A percentile compares a stretch with the other conserved stretches of the same genome.
Conservation (phyloP, 768 basidiomycete species). For the Kondoa malvinella region DNA sequence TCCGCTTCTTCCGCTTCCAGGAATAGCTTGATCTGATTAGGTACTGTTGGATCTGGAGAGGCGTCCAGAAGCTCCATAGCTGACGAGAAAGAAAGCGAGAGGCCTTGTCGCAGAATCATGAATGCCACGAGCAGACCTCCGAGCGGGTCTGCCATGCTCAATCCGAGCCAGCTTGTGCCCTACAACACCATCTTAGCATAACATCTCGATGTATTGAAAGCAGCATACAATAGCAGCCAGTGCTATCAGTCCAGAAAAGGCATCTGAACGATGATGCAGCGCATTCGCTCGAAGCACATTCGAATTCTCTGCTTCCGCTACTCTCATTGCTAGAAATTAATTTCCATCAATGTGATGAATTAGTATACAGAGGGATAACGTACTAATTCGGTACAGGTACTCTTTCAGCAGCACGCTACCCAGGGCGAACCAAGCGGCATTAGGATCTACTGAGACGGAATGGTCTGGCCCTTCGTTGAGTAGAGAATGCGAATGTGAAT, state of each 20-base stretch:
- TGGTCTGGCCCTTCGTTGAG: conserved; percentile 34
- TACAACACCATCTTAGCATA: background rate
- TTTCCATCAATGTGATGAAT: background rate
- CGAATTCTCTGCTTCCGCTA: conserved; percentile 77
- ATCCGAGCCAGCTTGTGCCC: conserved; percentile 46
- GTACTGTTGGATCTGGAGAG: conserved; percentile 73
- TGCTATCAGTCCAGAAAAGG: conserved; percentile 79
- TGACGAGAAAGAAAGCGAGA: conserved; percentile 23
- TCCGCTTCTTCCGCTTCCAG: conserved; percentile 32
- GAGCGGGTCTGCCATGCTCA: conserved; percentile 79
- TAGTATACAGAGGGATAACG: background rate
- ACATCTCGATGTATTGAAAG: background rate
- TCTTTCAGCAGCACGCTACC: conserved; percentile 68
- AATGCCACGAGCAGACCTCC: conserved; percentile 46
- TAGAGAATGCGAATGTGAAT: conserved; percentile 6
- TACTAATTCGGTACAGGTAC: conserved; percentile 67
- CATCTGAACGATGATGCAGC: conserved; percentile 91
- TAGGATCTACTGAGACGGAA: conserved; percentile 50
- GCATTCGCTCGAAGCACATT: conserved; percentile 92
- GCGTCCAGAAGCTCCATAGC: conserved; percentile 36
- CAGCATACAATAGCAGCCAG: conserved; percentile 72
- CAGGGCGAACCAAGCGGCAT: conserved; percentile 92
- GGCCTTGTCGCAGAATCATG: conserved; percentile 28
- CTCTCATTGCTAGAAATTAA: conserved; percentile 34
- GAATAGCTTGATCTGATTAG: conserved; percentile 55